Conservation (phyloP, 805 yeast genomes). For the Jamesozyma rosinii region DNA sequence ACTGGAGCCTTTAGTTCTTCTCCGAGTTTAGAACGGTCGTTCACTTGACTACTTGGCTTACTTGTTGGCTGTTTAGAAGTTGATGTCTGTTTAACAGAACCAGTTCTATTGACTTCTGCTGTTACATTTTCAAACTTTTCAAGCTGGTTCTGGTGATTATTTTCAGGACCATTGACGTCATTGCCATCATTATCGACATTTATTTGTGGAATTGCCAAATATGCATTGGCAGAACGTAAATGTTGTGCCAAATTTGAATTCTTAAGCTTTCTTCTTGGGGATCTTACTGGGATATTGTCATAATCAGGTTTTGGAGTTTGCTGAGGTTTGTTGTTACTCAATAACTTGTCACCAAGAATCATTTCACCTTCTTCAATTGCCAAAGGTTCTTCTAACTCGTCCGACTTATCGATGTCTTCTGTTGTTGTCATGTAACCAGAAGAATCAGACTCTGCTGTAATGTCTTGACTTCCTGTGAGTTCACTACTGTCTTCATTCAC, state of each 20-base stretch:
- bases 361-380: not conserved
- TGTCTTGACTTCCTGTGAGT: too few species aligned
- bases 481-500: too few species aligned
- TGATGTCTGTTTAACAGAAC: not conserved
- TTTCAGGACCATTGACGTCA: not conserved
- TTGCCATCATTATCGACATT: not conserved
- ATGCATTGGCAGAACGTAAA: conserved; percentile 34
- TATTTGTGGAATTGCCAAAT: conserved; percentile 4
- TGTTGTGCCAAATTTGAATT: conserved; percentile 38
- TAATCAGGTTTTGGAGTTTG: not conserved
- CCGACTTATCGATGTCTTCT: not conserved
- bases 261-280: not conserved
- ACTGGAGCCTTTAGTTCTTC: conserved; percentile 4
- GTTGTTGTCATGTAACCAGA: not conserved
- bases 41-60: not conserved
- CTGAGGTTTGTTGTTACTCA: not conserved
- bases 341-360: not conserved
- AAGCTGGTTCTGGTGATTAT: not conserved
- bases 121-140: not conserved
- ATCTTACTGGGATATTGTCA: not conserved
- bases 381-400: not conserved
- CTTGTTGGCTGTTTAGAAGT: not conserved
- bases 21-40: not conserved
- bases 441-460: not conserved
- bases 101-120: not conserved